phyloP scores from a whole-genome alignment of 176 grass and related monocot species.

The Microstegium vimineum region DNA sequence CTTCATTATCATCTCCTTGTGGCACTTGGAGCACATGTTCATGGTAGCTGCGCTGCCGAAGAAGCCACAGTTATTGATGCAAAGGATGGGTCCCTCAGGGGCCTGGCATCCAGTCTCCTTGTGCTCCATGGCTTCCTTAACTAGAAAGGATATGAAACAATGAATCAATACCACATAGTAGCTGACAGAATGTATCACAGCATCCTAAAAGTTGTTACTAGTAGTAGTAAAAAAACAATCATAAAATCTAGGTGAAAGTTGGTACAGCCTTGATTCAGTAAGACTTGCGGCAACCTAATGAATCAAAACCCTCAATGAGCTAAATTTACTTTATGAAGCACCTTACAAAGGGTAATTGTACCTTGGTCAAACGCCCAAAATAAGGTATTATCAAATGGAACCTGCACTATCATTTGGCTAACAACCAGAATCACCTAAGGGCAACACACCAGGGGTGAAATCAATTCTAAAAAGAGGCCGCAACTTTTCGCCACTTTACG shows the following conservation, averaged over 20 bases:
- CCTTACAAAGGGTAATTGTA: not conserved
- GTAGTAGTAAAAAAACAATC: not conserved
- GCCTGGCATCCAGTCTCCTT: conserved; percentile 88
- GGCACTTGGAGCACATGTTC: conserved; percentile 99
- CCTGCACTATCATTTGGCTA: conserved; percentile 22
- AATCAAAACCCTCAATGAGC: not conserved
- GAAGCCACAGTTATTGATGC: conserved; percentile 97
- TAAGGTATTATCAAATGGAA: not conserved
- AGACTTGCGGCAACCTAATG: not conserved
- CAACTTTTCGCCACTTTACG: conserved; percentile 44
- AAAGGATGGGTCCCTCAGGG: conserved; percentile 77
- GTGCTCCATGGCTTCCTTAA: conserved; percentile 67
- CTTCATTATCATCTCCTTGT: conserved; percentile 83
- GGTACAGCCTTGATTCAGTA: not conserved
- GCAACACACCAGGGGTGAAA: not conserved
- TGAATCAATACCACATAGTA: not conserved
- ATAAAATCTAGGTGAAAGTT: not conserved
- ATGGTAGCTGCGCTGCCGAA: conserved; percentile 78
- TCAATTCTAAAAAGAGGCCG: conserved; percentile 23
- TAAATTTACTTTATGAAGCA: conserved; percentile 10
- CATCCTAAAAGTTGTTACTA: not conserved
- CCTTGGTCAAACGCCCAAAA: conserved; percentile 8
- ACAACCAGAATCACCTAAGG: conserved; percentile 27
- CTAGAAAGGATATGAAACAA: conserved; percentile 20
- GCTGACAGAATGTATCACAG: not conserved